A percentile compares a stretch with the other conserved stretches of the same genome.
phyloP scores from a whole-genome alignment of 2,329 filamentous ascomycete genomes.

The Aspergillus phoenicis region DNA sequence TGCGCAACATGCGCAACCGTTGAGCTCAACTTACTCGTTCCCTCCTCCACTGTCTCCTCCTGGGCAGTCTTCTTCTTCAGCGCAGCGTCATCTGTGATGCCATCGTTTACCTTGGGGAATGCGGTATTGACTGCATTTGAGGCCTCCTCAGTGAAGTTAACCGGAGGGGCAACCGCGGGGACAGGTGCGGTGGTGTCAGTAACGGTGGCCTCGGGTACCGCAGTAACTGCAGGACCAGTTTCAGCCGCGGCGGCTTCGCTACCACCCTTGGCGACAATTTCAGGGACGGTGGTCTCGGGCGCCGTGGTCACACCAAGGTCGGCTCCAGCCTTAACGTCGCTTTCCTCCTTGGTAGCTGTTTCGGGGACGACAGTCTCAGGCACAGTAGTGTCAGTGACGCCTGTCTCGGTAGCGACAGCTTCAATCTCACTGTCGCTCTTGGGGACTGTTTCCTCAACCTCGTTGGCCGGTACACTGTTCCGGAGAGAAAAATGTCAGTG shows the following conservation, averaged over 20 bases:
- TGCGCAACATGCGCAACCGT: not conserved
- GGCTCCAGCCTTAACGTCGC: not conserved
- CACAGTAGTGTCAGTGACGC: conserved; percentile 7
- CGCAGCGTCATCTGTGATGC: conserved; percentile 14
- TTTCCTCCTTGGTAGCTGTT: conserved; percentile 1
- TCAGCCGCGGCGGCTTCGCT: conserved; percentile 21
- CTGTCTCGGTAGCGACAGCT: conserved; percentile 15
- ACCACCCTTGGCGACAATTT: conserved; percentile 24
- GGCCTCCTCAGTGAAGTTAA: conserved; percentile 15
- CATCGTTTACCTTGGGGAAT: conserved; percentile 12
- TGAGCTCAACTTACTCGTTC: conserved; percentile 10
- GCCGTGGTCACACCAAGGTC: conserved; percentile 16
- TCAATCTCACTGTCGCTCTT: conserved; percentile 12
- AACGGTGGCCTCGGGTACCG: conserved; percentile 22
- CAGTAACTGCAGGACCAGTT: conserved; percentile 15
- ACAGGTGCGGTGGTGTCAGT: conserved; percentile 20
- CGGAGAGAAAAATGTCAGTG: not conserved
- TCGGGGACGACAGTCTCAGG: conserved; percentile 16
- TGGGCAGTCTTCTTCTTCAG: conserved; percentile 11
- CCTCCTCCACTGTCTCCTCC: conserved; percentile 1
- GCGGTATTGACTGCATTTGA: conserved; percentile 12
- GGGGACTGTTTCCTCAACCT: conserved; percentile 15
- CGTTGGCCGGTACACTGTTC: conserved; percentile 7
- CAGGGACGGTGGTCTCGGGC: conserved; percentile 2
- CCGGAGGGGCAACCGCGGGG: conserved; percentile 15